phyloP scores from a whole-genome alignment of 306 rosid species.

The Trichosanthes truncata region DNA sequence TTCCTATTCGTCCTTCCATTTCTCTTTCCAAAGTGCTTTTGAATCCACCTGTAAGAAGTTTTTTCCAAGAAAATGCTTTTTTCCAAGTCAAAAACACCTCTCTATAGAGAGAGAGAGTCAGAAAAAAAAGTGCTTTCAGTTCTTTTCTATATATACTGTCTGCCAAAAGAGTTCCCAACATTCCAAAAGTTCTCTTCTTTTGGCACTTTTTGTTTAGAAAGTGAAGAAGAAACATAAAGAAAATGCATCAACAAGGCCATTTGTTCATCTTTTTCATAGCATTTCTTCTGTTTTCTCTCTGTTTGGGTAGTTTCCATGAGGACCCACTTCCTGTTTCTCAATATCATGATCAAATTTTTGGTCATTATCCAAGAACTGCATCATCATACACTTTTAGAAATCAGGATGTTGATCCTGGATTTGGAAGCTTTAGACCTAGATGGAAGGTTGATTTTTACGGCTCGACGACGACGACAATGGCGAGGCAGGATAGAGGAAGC shows the following conservation, averaged over 20 bases:
- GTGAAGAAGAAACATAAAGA: not conserved
- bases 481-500: not conserved
- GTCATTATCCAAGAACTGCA: not conserved
- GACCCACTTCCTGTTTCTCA: not conserved
- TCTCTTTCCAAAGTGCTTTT: not conserved
- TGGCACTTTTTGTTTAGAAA: not conserved
- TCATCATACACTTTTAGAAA: not conserved
- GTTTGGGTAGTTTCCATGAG: not conserved
- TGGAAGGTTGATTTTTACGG: not conserved
- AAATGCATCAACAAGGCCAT: conserved; percentile 1
- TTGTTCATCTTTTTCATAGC: conserved; percentile 1
- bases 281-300: conserved; percentile 4
- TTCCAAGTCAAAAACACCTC: not conserved
- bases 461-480: not conserved
- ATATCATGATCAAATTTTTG: not conserved
- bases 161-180: not conserved
- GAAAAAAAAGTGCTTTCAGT: not conserved
- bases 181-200: not conserved
- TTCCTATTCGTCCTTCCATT: not conserved
- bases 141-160: conserved; percentile 2
- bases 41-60: not conserved
- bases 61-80: not conserved
- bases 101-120: not conserved
- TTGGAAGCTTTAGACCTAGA: not conserved
- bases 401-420: not conserved